phyloP scores from a whole-genome alignment of 768 basidiomycete genomes.

The Panellus pusillus region DNA sequence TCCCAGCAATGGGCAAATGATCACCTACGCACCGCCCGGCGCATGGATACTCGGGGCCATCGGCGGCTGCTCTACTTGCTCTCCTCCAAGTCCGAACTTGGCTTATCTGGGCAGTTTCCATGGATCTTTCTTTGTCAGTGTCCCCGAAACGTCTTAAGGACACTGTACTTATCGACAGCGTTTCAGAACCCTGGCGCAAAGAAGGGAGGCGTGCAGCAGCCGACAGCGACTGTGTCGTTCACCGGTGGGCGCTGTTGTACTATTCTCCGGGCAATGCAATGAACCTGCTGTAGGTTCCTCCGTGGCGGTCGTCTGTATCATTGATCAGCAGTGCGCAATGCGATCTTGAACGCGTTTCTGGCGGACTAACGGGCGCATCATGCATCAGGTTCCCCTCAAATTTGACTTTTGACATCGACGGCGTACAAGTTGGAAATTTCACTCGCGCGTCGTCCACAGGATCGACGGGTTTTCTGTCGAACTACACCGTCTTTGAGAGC shows the following conservation, averaged over 20 bases:
- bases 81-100: background rate
- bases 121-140: conserved; percentile 9
- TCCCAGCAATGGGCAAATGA: background rate
- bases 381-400: background rate
- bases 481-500: conserved; percentile 12
- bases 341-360: no score
- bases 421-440: background rate
- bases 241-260: conserved; percentile 1
- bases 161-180: no score
- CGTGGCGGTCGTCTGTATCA: conserved; percentile 16
- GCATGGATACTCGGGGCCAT: conserved; percentile 6
- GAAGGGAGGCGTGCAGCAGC: background rate
- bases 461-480: background rate
- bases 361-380: no score
- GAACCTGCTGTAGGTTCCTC: conserved; percentile 5
- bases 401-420: conserved; percentile 15
- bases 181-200: no score
- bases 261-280: background rate
- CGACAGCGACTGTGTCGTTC: conserved; percentile 7
- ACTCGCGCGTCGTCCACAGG: conserved; percentile 4
- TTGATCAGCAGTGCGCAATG: conserved; percentile 3
- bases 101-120: conserved; percentile 4
- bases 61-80: background rate
- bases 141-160: background rate
- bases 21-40: conserved; percentile 3